Percentiles rank a stretch among this genome's conserved stretches.
These are phyloP conservation scores for Citrullus colocynthis DNA, from an alignment of 306 rosid species.

Conservation along the genomic window DNA sequence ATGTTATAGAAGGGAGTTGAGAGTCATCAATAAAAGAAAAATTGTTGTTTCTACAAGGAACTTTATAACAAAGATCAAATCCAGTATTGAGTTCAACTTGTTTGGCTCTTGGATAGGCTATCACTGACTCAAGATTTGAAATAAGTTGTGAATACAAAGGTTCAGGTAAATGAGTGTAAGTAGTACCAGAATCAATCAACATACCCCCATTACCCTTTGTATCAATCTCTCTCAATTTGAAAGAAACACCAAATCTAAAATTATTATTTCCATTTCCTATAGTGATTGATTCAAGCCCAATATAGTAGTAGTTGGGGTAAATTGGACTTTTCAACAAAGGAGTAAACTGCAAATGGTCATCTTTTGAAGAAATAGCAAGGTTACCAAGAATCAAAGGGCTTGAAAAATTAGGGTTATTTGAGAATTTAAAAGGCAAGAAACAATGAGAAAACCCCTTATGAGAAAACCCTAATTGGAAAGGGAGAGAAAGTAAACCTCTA, in stretches of 20 bases:
- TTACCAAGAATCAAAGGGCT: slow-evolving; percentile 39
- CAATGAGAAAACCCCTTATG: slow-evolving; percentile 42
- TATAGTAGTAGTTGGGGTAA: slow-evolving; percentile 34
- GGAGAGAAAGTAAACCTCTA: slow-evolving; percentile 34
- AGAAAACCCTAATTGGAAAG: slow-evolving; percentile 36
- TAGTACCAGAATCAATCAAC: slow-evolving; percentile 48
- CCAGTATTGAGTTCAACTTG: slow-evolving; percentile 26
- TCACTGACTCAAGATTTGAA: slow-evolving; percentile 16
- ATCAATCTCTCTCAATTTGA: slow-evolving; percentile 32
- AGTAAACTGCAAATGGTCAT: slow-evolving; percentile 23
- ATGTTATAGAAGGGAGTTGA: slow-evolving; percentile 27
- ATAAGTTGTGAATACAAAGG: slow-evolving; percentile 37
- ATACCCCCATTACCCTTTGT: slow-evolving; percentile 38
- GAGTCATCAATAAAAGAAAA: neutral
- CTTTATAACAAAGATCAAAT: slow-evolving; percentile 37
- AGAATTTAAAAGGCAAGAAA: slow-evolving; percentile 39
- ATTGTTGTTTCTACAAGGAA: slow-evolving; percentile 14
- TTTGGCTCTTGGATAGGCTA: slow-evolving; percentile 30
- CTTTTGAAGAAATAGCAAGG: slow-evolving; percentile 24
- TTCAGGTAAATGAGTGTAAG: slow-evolving; percentile 41
- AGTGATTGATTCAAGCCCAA: slow-evolving; percentile 33
- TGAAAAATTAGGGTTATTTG: slow-evolving; percentile 43
- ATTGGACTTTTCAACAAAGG: slow-evolving; percentile 35
- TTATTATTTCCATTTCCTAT: slow-evolving; percentile 10
- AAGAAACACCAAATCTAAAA: slow-evolving; percentile 11